Conservation (phyloP, 139 green algal genomes). For the Micractinium sp. region DNA sequence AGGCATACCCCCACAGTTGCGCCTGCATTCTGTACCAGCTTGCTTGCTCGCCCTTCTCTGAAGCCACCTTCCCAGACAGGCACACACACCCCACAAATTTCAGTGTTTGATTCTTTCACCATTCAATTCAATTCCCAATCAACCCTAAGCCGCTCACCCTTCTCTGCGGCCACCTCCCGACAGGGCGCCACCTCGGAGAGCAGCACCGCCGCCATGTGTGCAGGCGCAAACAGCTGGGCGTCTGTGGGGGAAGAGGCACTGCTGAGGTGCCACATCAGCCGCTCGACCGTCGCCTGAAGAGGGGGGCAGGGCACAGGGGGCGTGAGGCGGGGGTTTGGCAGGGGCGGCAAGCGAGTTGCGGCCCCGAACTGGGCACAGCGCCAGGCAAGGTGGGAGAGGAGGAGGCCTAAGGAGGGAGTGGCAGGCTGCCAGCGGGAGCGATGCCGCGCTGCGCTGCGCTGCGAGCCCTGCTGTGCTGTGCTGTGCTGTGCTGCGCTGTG, state of each 20-base stretch:
- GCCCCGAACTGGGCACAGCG: too few species aligned
- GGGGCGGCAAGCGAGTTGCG: too few species aligned
- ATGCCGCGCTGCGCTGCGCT: too few species aligned
- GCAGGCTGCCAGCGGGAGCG: neutral
- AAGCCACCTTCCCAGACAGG: too few species aligned
- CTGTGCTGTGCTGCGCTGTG: neutral
- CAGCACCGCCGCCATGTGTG: constrained; percentile 81
- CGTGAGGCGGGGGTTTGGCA: neutral
- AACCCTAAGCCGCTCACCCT: too few species aligned
- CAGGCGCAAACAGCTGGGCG: constrained; percentile 34
- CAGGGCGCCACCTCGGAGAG: constrained; percentile 59
- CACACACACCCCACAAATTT: too few species aligned
- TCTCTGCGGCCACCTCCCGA: constrained; percentile 53
- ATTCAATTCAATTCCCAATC: too few species aligned
- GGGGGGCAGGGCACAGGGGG: neutral
- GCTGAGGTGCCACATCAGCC: constrained; percentile 61
- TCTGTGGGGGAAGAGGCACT: constrained; percentile 15
- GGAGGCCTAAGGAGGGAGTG: too few species aligned
- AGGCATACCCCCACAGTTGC: neutral
- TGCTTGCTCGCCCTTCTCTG: too few species aligned
- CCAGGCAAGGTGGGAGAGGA: too few species aligned
- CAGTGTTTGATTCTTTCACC: too few species aligned
- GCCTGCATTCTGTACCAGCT: neutral
- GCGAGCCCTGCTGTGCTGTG: neutral
- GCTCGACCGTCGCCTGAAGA: constrained; percentile 51